A percentile compares a stretch with the other conserved stretches of the same genome.
Evolutionary conservation across 2,329 filamentous ascomycete species (phyloP).

Genomic region (Fusarium ambrosium): DNA sequence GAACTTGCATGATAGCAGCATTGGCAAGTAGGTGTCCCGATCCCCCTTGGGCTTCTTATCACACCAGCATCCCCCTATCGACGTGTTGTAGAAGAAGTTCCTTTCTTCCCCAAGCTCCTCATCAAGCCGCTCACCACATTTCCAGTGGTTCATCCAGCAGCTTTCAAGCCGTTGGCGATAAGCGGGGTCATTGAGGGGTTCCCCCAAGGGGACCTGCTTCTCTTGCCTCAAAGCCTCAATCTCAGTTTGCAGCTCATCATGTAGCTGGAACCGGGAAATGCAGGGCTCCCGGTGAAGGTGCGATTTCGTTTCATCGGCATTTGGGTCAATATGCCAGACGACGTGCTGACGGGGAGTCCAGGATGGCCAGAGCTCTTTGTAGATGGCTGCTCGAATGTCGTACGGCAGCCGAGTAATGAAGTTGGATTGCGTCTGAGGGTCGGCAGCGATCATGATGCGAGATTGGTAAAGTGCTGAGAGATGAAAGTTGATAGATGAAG

Average conservation of each 20-base stretch:
- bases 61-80: neutral
- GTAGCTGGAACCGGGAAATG: neutral
- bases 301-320: neutral
- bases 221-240: neutral
- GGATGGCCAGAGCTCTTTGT: neutral
- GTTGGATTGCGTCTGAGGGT: neutral
- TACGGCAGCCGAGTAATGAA: neutral
- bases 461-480: neutral
- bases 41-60: neutral
- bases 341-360: neutral
- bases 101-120: neutral
- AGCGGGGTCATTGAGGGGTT: neutral
- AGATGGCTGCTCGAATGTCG: conserved; percentile 1
- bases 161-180: neutral
- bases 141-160: conserved; percentile 3
- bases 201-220: neutral
- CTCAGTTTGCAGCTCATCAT: neutral
- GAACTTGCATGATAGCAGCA: neutral
- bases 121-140: neutral
- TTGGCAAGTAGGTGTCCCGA: neutral
- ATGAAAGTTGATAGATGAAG: neutral
- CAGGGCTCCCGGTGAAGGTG: neutral
- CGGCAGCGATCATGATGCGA: neutral
- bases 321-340: neutral
- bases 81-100: neutral